Evolutionary conservation across 1,139 yeast genomes (phyloP).

Genomic region (Yamadazyma kanchanaburiensis): DNA sequence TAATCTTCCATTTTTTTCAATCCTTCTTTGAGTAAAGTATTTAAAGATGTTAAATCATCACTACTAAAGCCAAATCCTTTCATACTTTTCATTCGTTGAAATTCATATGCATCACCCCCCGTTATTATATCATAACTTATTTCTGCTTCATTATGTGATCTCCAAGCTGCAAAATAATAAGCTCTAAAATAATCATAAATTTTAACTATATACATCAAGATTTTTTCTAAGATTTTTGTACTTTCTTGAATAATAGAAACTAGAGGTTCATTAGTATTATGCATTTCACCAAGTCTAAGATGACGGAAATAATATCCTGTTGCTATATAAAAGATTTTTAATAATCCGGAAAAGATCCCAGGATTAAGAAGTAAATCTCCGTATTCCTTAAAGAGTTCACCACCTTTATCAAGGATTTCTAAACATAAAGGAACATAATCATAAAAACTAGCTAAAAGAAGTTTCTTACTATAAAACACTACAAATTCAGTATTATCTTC

Average conservation of each 20-base stretch:
- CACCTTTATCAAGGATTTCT: slow-evolving; percentile 23
- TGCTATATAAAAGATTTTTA: slow-evolving; percentile 1
- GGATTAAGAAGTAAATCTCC: slow-evolving; percentile 21
- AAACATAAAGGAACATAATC: slow-evolving; percentile 32
- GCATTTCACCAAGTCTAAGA: background rate
- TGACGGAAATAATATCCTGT: background rate
- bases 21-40: no score
- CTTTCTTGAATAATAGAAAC: slow-evolving; percentile 17
- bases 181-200: slow-evolving; percentile 28
- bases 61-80: slow-evolving; percentile 5
- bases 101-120: slow-evolving; percentile 21
- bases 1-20: no score
- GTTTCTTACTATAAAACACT: slow-evolving; percentile 28
- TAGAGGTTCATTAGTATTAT: slow-evolving; percentile 1
- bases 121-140: slow-evolving; percentile 21
- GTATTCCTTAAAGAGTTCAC: slow-evolving; percentile 24
- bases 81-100: background rate
- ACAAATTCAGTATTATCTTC: slow-evolving; percentile 19
- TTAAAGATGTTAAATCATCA: no score
- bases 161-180: slow-evolving; percentile 43
- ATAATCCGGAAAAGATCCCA: background rate
- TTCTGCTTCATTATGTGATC: slow-evolving; percentile 28
- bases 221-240: slow-evolving; percentile 9
- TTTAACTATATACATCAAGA: slow-evolving; percentile 4
- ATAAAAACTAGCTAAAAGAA: slow-evolving; percentile 19